Evolutionary conservation across 768 basidiomycete genomes (phyloP), one percentile per base, ranked within the genome.

Genomic region (Rhodocollybia butyracea): DNA sequence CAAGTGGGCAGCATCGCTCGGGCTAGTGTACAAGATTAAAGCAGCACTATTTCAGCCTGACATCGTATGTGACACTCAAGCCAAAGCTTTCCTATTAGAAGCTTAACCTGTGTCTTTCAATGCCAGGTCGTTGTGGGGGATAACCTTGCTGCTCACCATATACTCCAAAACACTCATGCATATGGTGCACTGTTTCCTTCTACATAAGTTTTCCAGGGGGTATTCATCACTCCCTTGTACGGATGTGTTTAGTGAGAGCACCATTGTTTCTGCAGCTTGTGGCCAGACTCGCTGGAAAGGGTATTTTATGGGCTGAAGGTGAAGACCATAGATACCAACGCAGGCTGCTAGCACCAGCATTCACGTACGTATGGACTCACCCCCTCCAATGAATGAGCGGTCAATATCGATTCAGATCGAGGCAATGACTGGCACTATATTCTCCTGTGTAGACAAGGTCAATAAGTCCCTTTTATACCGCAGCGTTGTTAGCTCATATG

Each of bases 301-400:
- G 70, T 17, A 46, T 74, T n/a, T 66, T 69, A 11, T 76, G 73
- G 73, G 70, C 70, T 4, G 70, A 74, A 59, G 72, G 70, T 15
- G 66, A 65, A 11, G 72, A 74, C 38, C 73, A 74, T 61, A 67
- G 61, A 50, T 55, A 46, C n/a, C 66, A 68, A 54, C 66, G 72
- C 38, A 67, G 63, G 53, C 61, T 73, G n/a, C n/a, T n/a, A n/a
- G n/a, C n/a, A n/a, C n/a, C n/a, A n/a, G n/a, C n/a, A n/a, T n/a
- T n/a, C n/a, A 21, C 43, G 58, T 66, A 36, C 67, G 68, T 19
- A 71, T 68, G 4, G 71, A 73, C 60, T n/a, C n/a, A n/a, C n/a
- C n/a, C n/a, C n/a, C n/a, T n/a, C n/a, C n/a, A n/a, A n/a, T n/a
- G n/a, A n/a, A n/a, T n/a, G n/a, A n/a, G n/a, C n/a, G n/a, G n/a